phyloP scores from a whole-genome alignment of 1,284 basidiomycete species.

The Cryptococcus hybrid region DNA sequence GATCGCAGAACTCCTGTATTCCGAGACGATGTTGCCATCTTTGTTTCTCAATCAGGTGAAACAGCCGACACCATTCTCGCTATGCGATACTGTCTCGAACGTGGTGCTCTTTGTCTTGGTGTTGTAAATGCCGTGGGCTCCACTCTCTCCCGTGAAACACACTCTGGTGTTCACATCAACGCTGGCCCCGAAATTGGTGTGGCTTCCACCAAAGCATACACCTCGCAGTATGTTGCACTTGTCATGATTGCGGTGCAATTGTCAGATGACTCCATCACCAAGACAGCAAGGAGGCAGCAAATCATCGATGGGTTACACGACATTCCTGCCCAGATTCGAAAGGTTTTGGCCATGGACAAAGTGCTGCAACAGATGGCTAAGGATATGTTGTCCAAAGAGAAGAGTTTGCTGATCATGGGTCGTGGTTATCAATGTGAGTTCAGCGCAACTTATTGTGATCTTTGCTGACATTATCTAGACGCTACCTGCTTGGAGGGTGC shows the following conservation, averaged over 20 bases:
- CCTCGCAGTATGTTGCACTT: conserved; percentile 97
- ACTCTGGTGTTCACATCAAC: conserved; percentile 99
- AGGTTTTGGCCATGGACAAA: conserved; percentile 78
- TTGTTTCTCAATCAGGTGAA: conserved; percentile 97
- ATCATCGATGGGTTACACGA: conserved; percentile 94
- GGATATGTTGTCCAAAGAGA: conserved; percentile 72
- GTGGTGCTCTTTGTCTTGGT: conserved; percentile 90
- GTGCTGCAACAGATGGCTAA: conserved; percentile 78
- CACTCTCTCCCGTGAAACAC: conserved; percentile 96
- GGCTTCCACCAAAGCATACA: conserved; percentile 99
- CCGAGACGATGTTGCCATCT: conserved; percentile 96
- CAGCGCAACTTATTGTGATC: not conserved
- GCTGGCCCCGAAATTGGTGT: conserved; percentile 98
- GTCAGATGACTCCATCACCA: conserved; percentile 92
- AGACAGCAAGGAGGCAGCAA: conserved; percentile 82
- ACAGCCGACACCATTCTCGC: conserved; percentile 98
- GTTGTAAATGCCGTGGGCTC: conserved; percentile 99
- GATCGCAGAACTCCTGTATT: conserved; percentile 99
- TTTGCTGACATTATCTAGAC: conserved; percentile 48
- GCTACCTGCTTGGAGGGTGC: conserved; percentile 98
- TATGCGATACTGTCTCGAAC: conserved; percentile 92
- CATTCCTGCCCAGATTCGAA: conserved; percentile 86
- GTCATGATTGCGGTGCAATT: conserved; percentile 98
- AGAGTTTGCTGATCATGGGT: conserved; percentile 95
- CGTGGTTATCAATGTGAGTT: conserved; percentile 86